These are phyloP conservation scores for Entrophospora sp. DNA, from an alignment of 192 early-diverging fungal species.

Conservation along the genomic window DNA sequence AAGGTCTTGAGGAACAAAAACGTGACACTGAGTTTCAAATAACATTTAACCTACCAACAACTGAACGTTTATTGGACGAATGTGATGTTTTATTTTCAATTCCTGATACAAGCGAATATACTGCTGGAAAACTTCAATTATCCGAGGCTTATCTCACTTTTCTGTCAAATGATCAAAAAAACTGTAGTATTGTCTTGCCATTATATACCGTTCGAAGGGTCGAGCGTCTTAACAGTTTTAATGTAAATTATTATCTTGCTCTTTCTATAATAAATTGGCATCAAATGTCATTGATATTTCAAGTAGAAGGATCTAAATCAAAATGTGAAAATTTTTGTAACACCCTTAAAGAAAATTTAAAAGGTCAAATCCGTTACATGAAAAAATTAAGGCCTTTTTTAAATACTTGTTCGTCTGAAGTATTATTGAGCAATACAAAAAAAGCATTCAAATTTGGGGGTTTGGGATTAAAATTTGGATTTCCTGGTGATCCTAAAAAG, in stretches of 20 bases:
- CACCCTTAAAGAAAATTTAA: conserved; percentile 60
- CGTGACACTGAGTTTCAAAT: conserved; percentile 65
- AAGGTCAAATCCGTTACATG: conserved; percentile 64
- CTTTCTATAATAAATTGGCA: conserved; percentile 88
- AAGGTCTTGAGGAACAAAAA: conserved; percentile 66
- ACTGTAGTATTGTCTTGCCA: conserved; percentile 73
- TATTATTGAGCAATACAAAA: conserved; percentile 44
- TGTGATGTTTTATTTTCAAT: conserved; percentile 50
- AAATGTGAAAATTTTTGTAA: conserved; percentile 77
- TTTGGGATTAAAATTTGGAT: conserved; percentile 66
- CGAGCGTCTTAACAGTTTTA: conserved; percentile 74
- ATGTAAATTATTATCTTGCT: conserved; percentile 50
- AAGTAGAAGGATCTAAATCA: conserved; percentile 56
- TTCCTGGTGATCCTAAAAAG: conserved; percentile 62
- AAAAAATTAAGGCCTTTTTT: conserved; percentile 72
- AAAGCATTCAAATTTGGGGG: conserved; percentile 47
- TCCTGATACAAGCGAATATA: conserved; percentile 34
- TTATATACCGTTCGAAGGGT: conserved; percentile 87
- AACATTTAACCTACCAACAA: conserved; percentile 68
- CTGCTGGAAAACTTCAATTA: conserved; percentile 66
- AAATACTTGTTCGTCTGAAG: conserved; percentile 73
- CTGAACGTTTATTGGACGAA: conserved; percentile 66
- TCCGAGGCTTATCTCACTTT: conserved; percentile 87
- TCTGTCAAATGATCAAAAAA: conserved; percentile 54
- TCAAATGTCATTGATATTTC: conserved; percentile 79